Conservation (phyloP, 805 yeast genomes). For the Metschnikowia continentalis region DNA sequence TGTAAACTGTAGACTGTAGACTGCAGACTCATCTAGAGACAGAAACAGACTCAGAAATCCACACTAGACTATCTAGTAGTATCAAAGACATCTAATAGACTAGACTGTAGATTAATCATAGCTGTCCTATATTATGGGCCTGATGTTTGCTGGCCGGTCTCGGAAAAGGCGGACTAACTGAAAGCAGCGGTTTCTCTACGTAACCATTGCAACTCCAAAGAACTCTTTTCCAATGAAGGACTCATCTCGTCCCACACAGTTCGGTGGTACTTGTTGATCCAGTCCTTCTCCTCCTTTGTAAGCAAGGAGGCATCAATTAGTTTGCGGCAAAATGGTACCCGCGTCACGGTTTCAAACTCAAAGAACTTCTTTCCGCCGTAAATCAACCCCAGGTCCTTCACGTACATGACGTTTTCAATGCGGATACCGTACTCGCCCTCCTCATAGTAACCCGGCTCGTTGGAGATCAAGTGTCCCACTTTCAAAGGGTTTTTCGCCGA, state of each 20-base stretch:
- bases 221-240: slow-evolving; percentile 32
- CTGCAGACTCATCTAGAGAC: too few relatives aligned
- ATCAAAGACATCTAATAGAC: too few relatives aligned
- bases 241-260: slow-evolving; percentile 50
- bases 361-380: slow-evolving; percentile 56
- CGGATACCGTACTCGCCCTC: slow-evolving; percentile 59
- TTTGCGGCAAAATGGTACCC: slow-evolving; percentile 77
- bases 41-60: too few relatives aligned
- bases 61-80: too few relatives aligned
- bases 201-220: slow-evolving; percentile 46
- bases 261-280: slow-evolving; percentile 68
- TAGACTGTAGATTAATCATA: background rate
- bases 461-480: slow-evolving; percentile 53
- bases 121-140: background rate
- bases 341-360: slow-evolving; percentile 78
- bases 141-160: too few relatives aligned
- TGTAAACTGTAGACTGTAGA: too few relatives aligned
- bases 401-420: slow-evolving; percentile 47
- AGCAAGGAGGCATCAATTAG: slow-evolving; percentile 63
- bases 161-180: background rate
- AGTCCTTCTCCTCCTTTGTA: slow-evolving; percentile 53
- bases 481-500: slow-evolving; percentile 42
- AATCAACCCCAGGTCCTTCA: slow-evolving; percentile 35
- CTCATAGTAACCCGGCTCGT: slow-evolving; percentile 63
- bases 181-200: slow-evolving; percentile 41